These are phyloP conservation scores for Naganishia cerealis DNA, from an alignment of 1,284 basidiomycete species.

Conservation along the genomic window DNA sequence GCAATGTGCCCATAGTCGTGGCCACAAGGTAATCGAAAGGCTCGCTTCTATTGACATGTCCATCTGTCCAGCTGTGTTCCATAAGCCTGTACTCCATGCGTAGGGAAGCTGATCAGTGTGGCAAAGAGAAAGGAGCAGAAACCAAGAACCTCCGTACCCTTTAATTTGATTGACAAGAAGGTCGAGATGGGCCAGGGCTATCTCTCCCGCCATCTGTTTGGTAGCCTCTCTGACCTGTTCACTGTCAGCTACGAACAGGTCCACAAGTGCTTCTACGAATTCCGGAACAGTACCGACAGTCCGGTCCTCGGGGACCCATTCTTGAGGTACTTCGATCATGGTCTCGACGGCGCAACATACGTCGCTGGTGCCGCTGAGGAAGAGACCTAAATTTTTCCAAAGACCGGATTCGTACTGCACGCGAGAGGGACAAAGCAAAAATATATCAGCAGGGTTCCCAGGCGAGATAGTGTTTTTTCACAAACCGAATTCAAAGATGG, in stretches of 20 bases:
- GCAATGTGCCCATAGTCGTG: constrained; percentile 23
- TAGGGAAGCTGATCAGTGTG: background rate
- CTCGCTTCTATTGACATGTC: constrained; percentile 28
- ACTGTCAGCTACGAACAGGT: constrained; percentile 27
- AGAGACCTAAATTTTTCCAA: constrained; percentile 84
- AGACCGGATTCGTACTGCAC: constrained; percentile 69
- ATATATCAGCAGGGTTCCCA: background rate
- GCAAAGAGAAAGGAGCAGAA: background rate
- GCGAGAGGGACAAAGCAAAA: background rate
- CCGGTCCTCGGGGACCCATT: constrained; percentile 16
- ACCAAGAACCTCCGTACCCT: background rate
- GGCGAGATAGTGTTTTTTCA: background rate
- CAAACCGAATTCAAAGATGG: constrained; percentile 22
- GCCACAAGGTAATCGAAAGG: constrained; percentile 30
- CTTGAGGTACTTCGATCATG: constrained; percentile 26
- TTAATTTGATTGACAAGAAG: constrained; percentile 26
- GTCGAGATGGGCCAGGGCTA: constrained; percentile 25
- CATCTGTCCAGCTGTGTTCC: constrained; percentile 30
- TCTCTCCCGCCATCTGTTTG: constrained; percentile 30
- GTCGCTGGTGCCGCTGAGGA: constrained; percentile 73
- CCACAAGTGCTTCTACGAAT: constrained; percentile 28
- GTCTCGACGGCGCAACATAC: constrained; percentile 56
- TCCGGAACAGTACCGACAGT: constrained; percentile 15
- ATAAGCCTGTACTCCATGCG: constrained; percentile 14
- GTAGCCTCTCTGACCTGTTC: constrained; percentile 25